phyloP scores from a whole-genome alignment of 768 basidiomycete species.

The Lactarius psammicola region DNA sequence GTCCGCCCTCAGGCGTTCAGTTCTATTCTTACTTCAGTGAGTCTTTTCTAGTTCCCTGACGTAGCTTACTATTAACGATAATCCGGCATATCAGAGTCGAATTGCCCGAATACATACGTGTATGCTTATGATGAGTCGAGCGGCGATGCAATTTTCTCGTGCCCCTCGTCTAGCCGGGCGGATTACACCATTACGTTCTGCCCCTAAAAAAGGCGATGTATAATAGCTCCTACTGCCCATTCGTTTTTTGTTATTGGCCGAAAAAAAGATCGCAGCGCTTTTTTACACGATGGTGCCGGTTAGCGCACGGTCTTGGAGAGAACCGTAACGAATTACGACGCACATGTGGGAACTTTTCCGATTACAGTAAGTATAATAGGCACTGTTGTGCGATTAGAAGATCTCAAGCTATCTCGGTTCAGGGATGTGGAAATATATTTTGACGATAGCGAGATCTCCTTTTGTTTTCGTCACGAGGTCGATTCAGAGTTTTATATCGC shows the following conservation, averaged over 20 bases:
- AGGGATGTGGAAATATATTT: not conserved
- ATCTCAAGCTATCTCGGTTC: not conserved
- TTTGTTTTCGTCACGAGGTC: not conserved
- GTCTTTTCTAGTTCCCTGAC: no score
- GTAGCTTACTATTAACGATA: slow-evolving; percentile 2
- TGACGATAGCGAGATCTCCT: no score
- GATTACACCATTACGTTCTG: slow-evolving; percentile 50
- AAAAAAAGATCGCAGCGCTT: no score
- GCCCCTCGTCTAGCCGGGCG: slow-evolving; percentile 36
- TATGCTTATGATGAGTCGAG: slow-evolving; percentile 52
- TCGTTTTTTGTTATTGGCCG: no score
- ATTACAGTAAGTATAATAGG: no score
- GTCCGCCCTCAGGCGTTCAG: slow-evolving; percentile 47
- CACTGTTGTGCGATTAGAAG: no score
- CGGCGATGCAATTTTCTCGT: slow-evolving; percentile 48
- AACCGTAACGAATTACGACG: no score
- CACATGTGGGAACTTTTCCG: no score
- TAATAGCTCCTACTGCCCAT: no score
- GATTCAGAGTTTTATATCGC: no score
- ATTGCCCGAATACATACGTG: slow-evolving; percentile 48
- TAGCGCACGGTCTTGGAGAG: no score
- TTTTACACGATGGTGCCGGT: no score
- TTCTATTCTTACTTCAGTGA: slow-evolving; percentile 33
- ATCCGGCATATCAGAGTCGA: slow-evolving; percentile 35
- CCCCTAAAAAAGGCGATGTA: slow-evolving; percentile 30